These are phyloP conservation scores for Phytophthora pini DNA, from an alignment of 352 stramenopile genomes.

Conservation along the genomic window DNA sequence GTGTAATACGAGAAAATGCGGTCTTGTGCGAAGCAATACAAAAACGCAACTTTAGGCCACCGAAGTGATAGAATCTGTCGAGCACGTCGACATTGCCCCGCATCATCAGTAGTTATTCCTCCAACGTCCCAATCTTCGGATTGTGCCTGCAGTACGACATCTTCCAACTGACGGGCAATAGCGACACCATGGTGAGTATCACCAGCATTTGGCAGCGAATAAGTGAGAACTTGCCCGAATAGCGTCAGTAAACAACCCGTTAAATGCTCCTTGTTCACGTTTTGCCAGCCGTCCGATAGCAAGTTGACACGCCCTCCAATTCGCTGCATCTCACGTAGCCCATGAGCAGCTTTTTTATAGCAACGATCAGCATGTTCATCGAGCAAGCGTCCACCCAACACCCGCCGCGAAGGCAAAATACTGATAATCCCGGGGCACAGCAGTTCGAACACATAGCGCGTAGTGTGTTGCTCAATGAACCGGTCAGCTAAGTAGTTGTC, in stretches of 20 bases:
- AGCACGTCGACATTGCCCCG: constrained; percentile 14
- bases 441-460: not conserved
- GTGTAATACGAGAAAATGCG: constrained; percentile 8
- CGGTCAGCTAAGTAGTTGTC: constrained; percentile 2
- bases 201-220: not conserved
- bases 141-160: not conserved
- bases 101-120: constrained; percentile 13
- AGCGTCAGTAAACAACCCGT: not conserved
- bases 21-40: constrained; percentile 13
- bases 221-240: constrained; percentile 3
- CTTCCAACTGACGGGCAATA: constrained; percentile 6
- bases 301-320: constrained; percentile 6
- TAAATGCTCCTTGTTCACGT: constrained; percentile 6
- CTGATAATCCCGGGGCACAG: not conserved
- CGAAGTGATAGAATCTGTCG: constrained; percentile 1
- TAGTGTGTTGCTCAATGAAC: constrained; percentile 6
- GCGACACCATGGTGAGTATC: constrained; percentile 13
- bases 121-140: constrained; percentile 3
- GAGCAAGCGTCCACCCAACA: not conserved
- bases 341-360: not conserved
- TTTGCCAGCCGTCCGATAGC: constrained; percentile 12
- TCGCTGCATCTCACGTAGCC: not conserved
- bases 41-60: not conserved
- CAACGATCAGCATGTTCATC: constrained; percentile 7
- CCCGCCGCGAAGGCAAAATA: constrained; percentile 4